Percentiles rank a stretch among this genome's conserved stretches.
Conservation (phyloP, 1,284 basidiomycete species). For the Ganoderma meredithae region DNA sequence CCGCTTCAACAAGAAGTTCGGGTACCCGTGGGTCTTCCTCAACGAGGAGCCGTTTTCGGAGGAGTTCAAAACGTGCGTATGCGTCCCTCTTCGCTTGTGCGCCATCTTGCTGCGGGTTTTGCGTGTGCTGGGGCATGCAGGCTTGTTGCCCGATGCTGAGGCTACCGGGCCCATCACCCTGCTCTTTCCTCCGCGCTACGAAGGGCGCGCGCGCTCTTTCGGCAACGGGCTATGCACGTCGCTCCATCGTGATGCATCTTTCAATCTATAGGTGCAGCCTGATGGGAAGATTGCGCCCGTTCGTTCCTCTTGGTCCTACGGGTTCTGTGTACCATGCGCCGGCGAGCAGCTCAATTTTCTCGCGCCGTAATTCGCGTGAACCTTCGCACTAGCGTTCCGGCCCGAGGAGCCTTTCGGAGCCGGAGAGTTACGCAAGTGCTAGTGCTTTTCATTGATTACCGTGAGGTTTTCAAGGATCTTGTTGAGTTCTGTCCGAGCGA, state of each 20-base stretch:
- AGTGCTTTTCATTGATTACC: neutral
- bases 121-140: neutral
- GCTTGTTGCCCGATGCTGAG: neutral
- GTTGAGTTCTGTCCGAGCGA: neutral
- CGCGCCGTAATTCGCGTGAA: neutral
- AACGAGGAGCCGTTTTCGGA: conserved; percentile 78
- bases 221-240: neutral
- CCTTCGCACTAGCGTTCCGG: neutral
- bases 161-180: neutral
- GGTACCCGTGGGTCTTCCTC: conserved; percentile 80
- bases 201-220: conserved; percentile 1
- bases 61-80: conserved; percentile 67
- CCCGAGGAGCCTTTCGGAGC: neutral
- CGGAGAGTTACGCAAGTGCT: neutral
- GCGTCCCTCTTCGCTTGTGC: neutral
- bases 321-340: neutral
- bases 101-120: neutral
- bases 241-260: neutral
- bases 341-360: neutral
- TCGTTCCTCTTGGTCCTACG: neutral
- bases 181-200: neutral
- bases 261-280: neutral
- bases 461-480: neutral
- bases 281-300: neutral
- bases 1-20: conserved; percentile 68